Evolutionary conservation across 2,329 filamentous ascomycete species (phyloP).

Genomic region (Teratosphaeria pseudoeucalypti): DNA sequence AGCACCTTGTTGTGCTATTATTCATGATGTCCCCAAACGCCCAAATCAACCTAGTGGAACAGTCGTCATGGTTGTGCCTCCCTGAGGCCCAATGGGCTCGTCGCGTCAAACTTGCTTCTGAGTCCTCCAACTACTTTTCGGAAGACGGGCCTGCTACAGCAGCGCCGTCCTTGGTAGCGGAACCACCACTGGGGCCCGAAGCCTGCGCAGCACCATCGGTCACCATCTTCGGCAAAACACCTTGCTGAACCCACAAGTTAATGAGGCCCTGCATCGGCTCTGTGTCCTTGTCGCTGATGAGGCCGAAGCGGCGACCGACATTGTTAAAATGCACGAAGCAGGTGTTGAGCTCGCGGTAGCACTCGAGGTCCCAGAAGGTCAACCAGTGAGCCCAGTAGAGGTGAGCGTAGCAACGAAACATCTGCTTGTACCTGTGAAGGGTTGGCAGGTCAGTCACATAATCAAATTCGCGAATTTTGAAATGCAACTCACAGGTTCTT

Average conservation of each 20-base stretch:
- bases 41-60: neutral
- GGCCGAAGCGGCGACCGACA: constrained; percentile 61
- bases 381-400: constrained; percentile 44
- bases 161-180: neutral
- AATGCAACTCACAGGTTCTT: constrained; percentile 44
- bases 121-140: neutral
- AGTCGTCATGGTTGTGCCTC: neutral
- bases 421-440: constrained; percentile 33
- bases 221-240: constrained; percentile 57
- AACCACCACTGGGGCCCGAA: neutral
- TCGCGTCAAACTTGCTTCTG: neutral
- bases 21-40: neutral
- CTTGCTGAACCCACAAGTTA: constrained; percentile 82
- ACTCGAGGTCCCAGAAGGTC: constrained; percentile 39
- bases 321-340: constrained; percentile 46
- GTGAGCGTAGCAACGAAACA: constrained; percentile 46
- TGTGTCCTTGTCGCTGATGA: constrained; percentile 79
- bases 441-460: neutral
- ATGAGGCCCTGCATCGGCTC: constrained; percentile 94
- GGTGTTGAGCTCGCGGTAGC: constrained; percentile 42
- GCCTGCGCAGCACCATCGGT: neutral
- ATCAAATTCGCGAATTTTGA: neutral
- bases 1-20: neutral
- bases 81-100: neutral
- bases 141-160: neutral